These are phyloP conservation scores for Metschnikowia cerradonensis DNA, from an alignment of 805 yeast species.

Conservation along the genomic window DNA sequence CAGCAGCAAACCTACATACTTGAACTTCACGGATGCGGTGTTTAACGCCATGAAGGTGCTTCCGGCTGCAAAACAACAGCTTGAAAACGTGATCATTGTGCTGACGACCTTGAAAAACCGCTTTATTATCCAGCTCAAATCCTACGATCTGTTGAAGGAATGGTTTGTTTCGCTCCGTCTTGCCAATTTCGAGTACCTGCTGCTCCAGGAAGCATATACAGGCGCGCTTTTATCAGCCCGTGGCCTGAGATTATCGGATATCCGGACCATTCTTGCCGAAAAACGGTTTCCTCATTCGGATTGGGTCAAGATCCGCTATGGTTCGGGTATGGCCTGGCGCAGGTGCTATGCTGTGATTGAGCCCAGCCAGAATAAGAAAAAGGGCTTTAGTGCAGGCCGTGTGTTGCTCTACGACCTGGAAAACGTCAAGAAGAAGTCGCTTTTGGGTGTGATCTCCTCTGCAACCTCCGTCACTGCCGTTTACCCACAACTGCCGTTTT, in stretches of 20 bases:
- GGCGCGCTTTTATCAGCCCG: conserved; percentile 91
- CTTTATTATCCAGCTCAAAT: conserved; percentile 72
- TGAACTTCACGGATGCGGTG: conserved; percentile 87
- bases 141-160: conserved; percentile 55
- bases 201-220: conserved; percentile 92
- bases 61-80: conserved; percentile 59
- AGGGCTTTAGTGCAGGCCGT: conserved; percentile 53
- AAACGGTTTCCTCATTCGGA: conserved; percentile 85
- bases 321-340: conserved; percentile 97
- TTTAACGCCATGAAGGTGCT: conserved; percentile 67
- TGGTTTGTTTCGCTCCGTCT: conserved; percentile 87
- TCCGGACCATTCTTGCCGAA: conserved; percentile 77
- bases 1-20: conserved; percentile 75
- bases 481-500: conserved; percentile 80
- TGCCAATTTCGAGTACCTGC: conserved; percentile 72
- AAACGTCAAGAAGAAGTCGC: conserved; percentile 61
- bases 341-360: conserved; percentile 88
- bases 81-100: conserved; percentile 77
- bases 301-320: conserved; percentile 93
- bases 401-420: conserved; percentile 81
- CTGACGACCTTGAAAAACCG: conserved; percentile 91
- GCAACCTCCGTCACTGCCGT: conserved; percentile 80
- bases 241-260: conserved; percentile 84
- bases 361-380: conserved; percentile 54
- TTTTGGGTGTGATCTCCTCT: conserved; percentile 73